phyloP scores from a whole-genome alignment of 1,139 yeast genomes.

The Nakaseomyces bracarensis region DNA sequence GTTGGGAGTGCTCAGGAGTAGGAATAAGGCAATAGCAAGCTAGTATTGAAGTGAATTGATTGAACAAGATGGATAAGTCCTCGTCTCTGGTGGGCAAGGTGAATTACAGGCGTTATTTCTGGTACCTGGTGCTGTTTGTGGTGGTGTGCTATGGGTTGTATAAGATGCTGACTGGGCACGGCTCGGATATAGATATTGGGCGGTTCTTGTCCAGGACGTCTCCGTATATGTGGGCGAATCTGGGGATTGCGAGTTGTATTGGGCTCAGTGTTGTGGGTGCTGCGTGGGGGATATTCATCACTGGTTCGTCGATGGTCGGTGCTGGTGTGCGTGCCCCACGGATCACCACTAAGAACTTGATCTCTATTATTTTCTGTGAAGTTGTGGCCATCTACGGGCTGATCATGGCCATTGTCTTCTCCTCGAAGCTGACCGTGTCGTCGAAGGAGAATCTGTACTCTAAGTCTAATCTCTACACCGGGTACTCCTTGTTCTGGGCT shows the following conservation, averaged over 20 bases:
- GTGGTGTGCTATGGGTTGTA: conserved; percentile 35
- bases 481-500: conserved; percentile 94
- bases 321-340: conserved; percentile 98
- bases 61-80: too few relatives aligned
- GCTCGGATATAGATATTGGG: conserved; percentile 86
- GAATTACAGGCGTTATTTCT: conserved; percentile 14
- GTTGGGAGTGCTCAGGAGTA: too few relatives aligned
- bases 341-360: conserved; percentile 93
- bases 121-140: conserved; percentile 19
- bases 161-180: conserved; percentile 85
- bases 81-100: conserved; percentile 13
- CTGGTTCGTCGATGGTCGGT: conserved; percentile 91
- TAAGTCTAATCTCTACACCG: conserved; percentile 86
- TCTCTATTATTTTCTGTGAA: conserved; percentile 96
- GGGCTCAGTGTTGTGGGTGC: conserved; percentile 96
- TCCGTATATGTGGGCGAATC: conserved; percentile 94
- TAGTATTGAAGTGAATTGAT: too few relatives aligned
- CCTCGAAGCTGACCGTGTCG: conserved; percentile 80
- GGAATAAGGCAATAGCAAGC: too few relatives aligned
- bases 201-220: conserved; percentile 76
- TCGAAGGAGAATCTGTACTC: conserved; percentile 51
- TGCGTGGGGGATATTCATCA: conserved; percentile 98
- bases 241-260: conserved; percentile 89
- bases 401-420: conserved; percentile 95
- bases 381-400: conserved; percentile 98